Percentiles rank a stretch among this genome's conserved stretches.
Conservation (phyloP, 2,329 filamentous ascomycete species). For the Thermoascus crustaceus region DNA sequence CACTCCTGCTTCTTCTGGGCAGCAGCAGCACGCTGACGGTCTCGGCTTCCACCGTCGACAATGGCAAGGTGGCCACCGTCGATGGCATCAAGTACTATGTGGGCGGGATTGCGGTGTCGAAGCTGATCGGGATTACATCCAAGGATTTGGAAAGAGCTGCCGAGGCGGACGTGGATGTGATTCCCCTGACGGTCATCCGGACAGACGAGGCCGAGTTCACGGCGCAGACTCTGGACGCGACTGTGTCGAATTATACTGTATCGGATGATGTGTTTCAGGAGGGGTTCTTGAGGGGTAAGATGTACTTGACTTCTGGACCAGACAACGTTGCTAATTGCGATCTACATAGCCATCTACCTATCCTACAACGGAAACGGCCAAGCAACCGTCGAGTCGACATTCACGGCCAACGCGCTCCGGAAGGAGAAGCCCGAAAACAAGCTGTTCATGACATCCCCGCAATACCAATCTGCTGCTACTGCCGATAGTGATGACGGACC, state of each 20-base stretch:
- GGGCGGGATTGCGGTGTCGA: slow-evolving; percentile 12
- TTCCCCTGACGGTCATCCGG: slow-evolving; percentile 13
- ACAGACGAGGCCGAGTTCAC: background rate
- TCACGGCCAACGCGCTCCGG: background rate
- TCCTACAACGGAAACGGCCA: background rate
- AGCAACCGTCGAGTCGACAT: background rate
- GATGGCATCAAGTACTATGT: slow-evolving; percentile 27
- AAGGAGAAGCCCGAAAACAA: background rate
- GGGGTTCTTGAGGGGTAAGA: slow-evolving; percentile 10
- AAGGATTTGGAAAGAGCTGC: slow-evolving; percentile 1
- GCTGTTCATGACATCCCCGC: background rate
- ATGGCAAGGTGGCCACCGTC: slow-evolving; percentile 12
- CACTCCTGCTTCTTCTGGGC: background rate
- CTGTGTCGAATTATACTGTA: slow-evolving; percentile 8
- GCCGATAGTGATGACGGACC: background rate
- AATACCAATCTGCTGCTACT: no score
- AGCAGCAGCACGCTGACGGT: background rate
- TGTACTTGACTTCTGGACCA: background rate
- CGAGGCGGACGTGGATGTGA: slow-evolving; percentile 5
- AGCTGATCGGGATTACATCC: slow-evolving; percentile 2
- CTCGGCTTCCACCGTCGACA: slow-evolving; percentile 2
- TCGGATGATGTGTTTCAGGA: slow-evolving; percentile 13
- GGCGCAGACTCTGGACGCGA: slow-evolving; percentile 2
- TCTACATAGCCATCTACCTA: background rate
- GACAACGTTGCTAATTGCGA: background rate